Conservation (phyloP, 2,329 filamentous ascomycete species). For the Cercospora berteroae region DNA sequence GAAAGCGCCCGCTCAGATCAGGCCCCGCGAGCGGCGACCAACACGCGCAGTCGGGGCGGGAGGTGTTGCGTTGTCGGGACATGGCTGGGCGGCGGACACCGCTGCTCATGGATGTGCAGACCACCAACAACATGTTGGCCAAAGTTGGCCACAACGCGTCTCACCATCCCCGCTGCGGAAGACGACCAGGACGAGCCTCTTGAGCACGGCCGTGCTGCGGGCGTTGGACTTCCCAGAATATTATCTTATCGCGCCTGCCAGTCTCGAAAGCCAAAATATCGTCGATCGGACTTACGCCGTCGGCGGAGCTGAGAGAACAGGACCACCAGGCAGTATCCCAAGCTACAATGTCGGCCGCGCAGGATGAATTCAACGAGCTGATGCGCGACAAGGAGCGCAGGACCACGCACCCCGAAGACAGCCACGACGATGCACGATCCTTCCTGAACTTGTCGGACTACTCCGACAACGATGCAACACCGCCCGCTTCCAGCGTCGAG, state of each 20-base stretch:
- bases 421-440: conserved; percentile 43
- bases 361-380: conserved; percentile 54
- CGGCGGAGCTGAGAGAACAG: conserved; percentile 1
- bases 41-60: not conserved
- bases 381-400: conserved; percentile 48
- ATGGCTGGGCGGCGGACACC: not conserved
- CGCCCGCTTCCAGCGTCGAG: conserved; percentile 59
- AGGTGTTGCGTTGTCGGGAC: not conserved
- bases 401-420: conserved; percentile 51
- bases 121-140: conserved; percentile 12
- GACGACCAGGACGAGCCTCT: conserved; percentile 13
- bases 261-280: conserved; percentile 13
- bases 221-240: conserved; percentile 12
- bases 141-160: conserved; percentile 3
- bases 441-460: conserved; percentile 48
- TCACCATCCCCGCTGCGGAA: conserved; percentile 18
- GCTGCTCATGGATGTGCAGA: not conserved
- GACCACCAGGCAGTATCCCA: not conserved
- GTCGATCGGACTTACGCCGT: conserved; percentile 1
- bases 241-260: not conserved
- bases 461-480: conserved; percentile 34
- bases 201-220: conserved; percentile 5
- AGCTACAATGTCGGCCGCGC: conserved; percentile 47
- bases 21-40: not conserved
- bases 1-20: not conserved